Evolutionary conservation across 202 grass and related monocot genomes (phyloP).

Genomic region (Sporobolus alterniflorus): DNA sequence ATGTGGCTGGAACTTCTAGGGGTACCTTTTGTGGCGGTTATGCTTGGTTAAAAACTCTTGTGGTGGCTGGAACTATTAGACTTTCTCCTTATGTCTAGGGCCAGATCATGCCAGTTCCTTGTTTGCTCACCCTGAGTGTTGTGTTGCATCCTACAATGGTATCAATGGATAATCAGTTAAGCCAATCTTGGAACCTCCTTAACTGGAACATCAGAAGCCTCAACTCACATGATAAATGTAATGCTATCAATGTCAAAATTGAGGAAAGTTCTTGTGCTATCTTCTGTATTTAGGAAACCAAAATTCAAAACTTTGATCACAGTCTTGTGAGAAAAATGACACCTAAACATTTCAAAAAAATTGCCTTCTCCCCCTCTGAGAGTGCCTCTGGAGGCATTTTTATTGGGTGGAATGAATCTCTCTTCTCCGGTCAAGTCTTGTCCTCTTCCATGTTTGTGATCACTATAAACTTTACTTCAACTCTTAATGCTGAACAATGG

Average conservation of each 20-base stretch:
- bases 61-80: too few relatives aligned
- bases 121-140: too few relatives aligned
- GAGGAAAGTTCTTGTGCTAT: neutral
- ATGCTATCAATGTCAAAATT: neutral
- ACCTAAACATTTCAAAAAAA: neutral
- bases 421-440: neutral
- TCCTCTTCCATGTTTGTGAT: too few relatives aligned
- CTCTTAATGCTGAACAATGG: too few relatives aligned
- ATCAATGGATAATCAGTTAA: neutral
- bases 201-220: neutral
- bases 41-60: too few relatives aligned
- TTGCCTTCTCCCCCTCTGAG: neutral
- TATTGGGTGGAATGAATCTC: neutral
- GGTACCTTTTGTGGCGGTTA: too few relatives aligned
- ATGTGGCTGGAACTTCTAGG: too few relatives aligned
- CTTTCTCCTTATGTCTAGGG: too few relatives aligned
- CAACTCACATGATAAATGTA: neutral
- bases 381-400: too few relatives aligned
- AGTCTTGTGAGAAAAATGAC: neutral
- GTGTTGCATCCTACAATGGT: too few relatives aligned
- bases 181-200: neutral
- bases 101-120: too few relatives aligned
- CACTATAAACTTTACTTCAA: too few relatives aligned
- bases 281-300: neutral
- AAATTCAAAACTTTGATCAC: neutral